A percentile compares a stretch with the other conserved stretches of the same genome.
phyloP scores from a whole-genome alignment of 208 protist genomes.

The Leishmania lainsoni region DNA sequence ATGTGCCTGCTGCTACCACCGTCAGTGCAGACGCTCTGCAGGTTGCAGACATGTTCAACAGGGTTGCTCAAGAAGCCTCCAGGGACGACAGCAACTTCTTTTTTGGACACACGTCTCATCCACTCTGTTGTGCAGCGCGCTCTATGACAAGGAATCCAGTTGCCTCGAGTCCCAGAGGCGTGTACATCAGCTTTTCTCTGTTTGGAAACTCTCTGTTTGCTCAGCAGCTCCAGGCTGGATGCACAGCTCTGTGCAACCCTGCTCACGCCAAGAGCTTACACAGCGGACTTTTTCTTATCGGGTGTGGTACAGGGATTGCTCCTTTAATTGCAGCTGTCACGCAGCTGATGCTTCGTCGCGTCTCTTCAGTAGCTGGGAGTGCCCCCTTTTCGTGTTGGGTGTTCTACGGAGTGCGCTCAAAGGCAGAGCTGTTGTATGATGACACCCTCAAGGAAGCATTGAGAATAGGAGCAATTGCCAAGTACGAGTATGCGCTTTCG shows the following conservation, averaged over 20 bases:
- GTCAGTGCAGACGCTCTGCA: slow-evolving; percentile 16
- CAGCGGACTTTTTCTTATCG: slow-evolving; percentile 58
- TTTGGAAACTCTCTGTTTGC: slow-evolving; percentile 71
- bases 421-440: slow-evolving; percentile 73
- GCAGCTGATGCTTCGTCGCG: slow-evolving; percentile 42
- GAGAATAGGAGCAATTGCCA: slow-evolving; percentile 42
- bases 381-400: slow-evolving; percentile 57
- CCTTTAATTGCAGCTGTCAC: slow-evolving; percentile 74
- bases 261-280: slow-evolving; percentile 2
- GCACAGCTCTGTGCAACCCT: slow-evolving; percentile 11
- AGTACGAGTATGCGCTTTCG: slow-evolving; percentile 70
- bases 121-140: slow-evolving; percentile 25
- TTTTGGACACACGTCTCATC: slow-evolving; percentile 41
- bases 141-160: neutral
- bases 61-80: slow-evolving; percentile 4
- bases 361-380: neutral
- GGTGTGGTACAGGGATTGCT: slow-evolving; percentile 80
- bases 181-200: slow-evolving; percentile 61
- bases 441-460: slow-evolving; percentile 49
- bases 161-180: slow-evolving; percentile 4
- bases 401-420: slow-evolving; percentile 67
- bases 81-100: slow-evolving; percentile 20
- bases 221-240: slow-evolving; percentile 34
- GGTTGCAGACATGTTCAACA: slow-evolving; percentile 34
- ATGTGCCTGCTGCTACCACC: neutral